Evolutionary conservation across 2,329 filamentous ascomycete genomes (phyloP).

Genomic region (Aaosphaeria arxii): DNA sequence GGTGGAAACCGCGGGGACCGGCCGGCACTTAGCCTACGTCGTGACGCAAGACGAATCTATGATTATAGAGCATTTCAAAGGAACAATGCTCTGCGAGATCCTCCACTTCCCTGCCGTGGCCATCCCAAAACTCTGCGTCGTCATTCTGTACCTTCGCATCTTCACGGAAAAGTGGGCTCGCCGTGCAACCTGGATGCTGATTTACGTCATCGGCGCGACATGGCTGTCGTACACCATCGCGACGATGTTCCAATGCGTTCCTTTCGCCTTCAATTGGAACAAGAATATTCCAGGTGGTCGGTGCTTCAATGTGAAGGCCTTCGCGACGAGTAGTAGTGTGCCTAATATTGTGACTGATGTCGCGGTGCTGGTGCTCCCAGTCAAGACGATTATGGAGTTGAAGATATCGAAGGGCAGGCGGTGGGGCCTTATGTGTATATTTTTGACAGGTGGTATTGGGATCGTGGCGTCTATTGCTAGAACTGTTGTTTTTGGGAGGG

Average conservation of each 20-base stretch:
- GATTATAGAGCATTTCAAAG: slow-evolving; percentile 18
- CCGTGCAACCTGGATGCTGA: slow-evolving; percentile 13
- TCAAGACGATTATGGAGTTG: slow-evolving; percentile 17
- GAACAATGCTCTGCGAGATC: slow-evolving; percentile 20
- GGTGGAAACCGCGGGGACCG: slow-evolving; percentile 18
- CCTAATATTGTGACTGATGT: slow-evolving; percentile 25
- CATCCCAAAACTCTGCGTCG: slow-evolving; percentile 23
- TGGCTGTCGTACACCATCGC: slow-evolving; percentile 21
- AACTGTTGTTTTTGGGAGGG: slow-evolving; percentile 16
- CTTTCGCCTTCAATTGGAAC: slow-evolving; percentile 24
- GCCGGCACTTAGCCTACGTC: slow-evolving; percentile 18
- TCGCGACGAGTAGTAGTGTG: slow-evolving; percentile 20
- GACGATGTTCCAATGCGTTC: slow-evolving; percentile 19
- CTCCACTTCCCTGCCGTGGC: slow-evolving; percentile 23
- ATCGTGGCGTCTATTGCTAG: slow-evolving; percentile 22
- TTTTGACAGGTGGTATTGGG: slow-evolving; percentile 24
- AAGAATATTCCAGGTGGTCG: slow-evolving; percentile 17
- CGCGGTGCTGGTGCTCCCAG: slow-evolving; percentile 16
- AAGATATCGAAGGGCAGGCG: slow-evolving; percentile 16
- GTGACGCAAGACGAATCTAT: slow-evolving; percentile 10
- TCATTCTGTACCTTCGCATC: slow-evolving; percentile 21
- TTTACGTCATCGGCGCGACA: slow-evolving; percentile 14
- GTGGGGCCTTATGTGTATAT: slow-evolving; percentile 21
- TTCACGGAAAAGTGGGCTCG: slow-evolving; percentile 23
- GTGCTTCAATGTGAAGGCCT: slow-evolving; percentile 19